These are phyloP conservation scores for Populus euphratica DNA, from an alignment of 345 rosid genomes.

Conservation along the genomic window DNA sequence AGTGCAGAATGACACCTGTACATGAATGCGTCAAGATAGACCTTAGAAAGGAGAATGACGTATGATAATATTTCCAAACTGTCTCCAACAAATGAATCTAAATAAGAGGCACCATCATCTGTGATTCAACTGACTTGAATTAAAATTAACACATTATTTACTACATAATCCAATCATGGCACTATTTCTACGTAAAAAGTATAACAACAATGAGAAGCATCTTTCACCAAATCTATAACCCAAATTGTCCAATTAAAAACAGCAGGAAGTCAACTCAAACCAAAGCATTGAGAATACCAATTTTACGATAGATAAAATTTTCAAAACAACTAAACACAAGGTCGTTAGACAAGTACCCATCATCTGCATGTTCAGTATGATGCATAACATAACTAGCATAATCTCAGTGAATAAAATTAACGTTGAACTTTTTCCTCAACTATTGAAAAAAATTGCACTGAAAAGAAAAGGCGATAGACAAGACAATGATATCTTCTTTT, in stretches of 20 bases:
- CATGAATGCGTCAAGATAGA: conserved; percentile 64
- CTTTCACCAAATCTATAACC: conserved; percentile 10
- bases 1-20: conserved; percentile 86
- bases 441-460: not conserved
- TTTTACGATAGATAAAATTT: not conserved
- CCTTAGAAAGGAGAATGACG: conserved; percentile 72
- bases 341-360: not conserved
- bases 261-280: not conserved
- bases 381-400: not conserved
- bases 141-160: conserved; percentile 24
- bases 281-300: not conserved
- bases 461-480: not conserved
- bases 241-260: not conserved
- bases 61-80: conserved; percentile 68
- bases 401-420: not conserved
- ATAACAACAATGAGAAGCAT: conserved; percentile 1
- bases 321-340: not conserved
- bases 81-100: conserved; percentile 67
- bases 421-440: not conserved
- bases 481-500: not conserved
- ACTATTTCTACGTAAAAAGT: conserved; percentile 11
- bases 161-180: conserved; percentile 21
- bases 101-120: conserved; percentile 65
- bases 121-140: conserved; percentile 48
- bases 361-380: not conserved